Percentiles rank a stretch among this genome's conserved stretches.
These are phyloP conservation scores for Aspergillus vadensis DNA, from an alignment of 2,329 filamentous ascomycete genomes.

Conservation along the genomic window DNA sequence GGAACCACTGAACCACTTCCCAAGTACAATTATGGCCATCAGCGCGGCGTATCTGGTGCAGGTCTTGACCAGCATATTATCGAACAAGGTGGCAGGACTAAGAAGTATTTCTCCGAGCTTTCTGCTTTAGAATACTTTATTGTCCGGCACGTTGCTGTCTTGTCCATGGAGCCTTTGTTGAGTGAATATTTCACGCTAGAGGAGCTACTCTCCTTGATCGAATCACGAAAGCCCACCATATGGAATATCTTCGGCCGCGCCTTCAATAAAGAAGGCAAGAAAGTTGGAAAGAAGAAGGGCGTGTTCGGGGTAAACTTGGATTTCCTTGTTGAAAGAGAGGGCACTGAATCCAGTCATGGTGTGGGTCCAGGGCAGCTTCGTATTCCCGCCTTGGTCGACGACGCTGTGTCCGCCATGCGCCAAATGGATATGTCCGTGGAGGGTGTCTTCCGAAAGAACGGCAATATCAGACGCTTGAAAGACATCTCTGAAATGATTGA, in stretches of 20 bases:
- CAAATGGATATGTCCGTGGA: slow-evolving; percentile 99
- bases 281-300: slow-evolving; percentile 84
- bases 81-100: slow-evolving; percentile 61
- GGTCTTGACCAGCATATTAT: slow-evolving; percentile 46
- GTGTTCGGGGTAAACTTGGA: slow-evolving; percentile 91
- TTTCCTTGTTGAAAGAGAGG: slow-evolving; percentile 85
- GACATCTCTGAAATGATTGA: slow-evolving; percentile 87
- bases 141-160: slow-evolving; percentile 87
- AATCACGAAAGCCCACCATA: slow-evolving; percentile 89
- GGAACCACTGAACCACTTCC: slow-evolving; percentile 61
- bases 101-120: slow-evolving; percentile 93
- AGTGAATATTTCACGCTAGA: slow-evolving; percentile 91
- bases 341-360: slow-evolving; percentile 95
- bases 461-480: slow-evolving; percentile 91
- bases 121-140: slow-evolving; percentile 97
- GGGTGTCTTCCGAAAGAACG: slow-evolving; percentile 98
- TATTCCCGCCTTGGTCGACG: slow-evolving; percentile 92
- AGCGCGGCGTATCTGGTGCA: slow-evolving; percentile 65
- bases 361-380: slow-evolving; percentile 88
- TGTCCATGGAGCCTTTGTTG: slow-evolving; percentile 91
- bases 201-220: slow-evolving; percentile 87
- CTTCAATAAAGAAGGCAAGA: slow-evolving; percentile 76
- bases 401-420: slow-evolving; percentile 89
- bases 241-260: slow-evolving; percentile 99
- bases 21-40: slow-evolving; percentile 68